These are phyloP conservation scores for Dinochytrium kinnereticum DNA, from an alignment of 371 early-diverging fungal genomes.

Conservation along the genomic window DNA sequence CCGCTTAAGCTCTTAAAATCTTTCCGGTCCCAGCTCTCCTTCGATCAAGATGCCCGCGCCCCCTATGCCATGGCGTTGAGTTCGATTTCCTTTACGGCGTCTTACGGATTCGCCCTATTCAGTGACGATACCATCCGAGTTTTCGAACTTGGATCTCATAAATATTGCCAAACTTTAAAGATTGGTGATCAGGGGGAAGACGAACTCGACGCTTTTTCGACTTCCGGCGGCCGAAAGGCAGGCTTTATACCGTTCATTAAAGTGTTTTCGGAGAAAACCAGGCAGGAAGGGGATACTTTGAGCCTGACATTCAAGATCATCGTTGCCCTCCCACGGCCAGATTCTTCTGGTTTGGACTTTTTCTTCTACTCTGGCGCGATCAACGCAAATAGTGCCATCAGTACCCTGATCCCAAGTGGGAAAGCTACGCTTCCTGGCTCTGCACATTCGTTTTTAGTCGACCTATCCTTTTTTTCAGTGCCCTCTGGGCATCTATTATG, in stretches of 20 bases:
- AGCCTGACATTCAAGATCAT: neutral
- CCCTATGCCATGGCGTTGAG: too few relatives aligned
- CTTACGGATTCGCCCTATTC: slow-evolving; percentile 1
- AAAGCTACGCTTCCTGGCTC: neutral
- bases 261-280: neutral
- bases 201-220: too few relatives aligned
- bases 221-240: too few relatives aligned
- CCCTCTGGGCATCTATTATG: neutral
- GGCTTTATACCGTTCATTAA: too few relatives aligned
- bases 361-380: neutral
- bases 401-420: neutral
- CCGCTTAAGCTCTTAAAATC: neutral
- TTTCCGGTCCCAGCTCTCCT: neutral
- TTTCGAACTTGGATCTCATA: neutral
- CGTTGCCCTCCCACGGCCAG: neutral
- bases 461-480: too few relatives aligned
- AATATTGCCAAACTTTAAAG: too few relatives aligned
- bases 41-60: too few relatives aligned
- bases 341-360: neutral
- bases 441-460: too few relatives aligned
- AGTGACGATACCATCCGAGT: neutral
- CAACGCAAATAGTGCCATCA: neutral
- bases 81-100: too few relatives aligned
- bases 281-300: neutral
- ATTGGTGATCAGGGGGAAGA: too few relatives aligned